Base-by-base conservation (phyloP, 345 rosid genomes). In the Camelina hispida region DNA sequence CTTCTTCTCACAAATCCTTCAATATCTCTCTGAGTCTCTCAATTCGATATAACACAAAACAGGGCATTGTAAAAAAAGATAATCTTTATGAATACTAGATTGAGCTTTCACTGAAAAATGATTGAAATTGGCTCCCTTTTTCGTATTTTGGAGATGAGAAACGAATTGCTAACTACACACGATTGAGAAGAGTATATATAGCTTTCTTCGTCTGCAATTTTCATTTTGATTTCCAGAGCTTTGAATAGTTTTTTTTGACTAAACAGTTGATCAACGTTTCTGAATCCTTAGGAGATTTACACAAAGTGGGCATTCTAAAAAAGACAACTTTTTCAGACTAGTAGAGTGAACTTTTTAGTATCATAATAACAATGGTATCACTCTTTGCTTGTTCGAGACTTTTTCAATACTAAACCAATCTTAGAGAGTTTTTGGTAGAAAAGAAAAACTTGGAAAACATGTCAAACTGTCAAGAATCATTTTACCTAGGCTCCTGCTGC, bases 341-440 rank as follows among this genome's bases (percentile, higher is more conserved):
- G 48, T 14, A 44, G 17, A 44, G 17, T 14, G 1, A 14, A 44
- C 48, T 5, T 5, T 28, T 5, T 44, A 44, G 48, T 44, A 14
- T 44, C 16, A n/a, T 5, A n/a, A n/a, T 5, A n/a, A 32, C 5
- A 23, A 42, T 22, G 20, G 7, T n/a, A 46, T 6, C 10, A 69
- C 46, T 14, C 9, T 56, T 68, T 34, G 52, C 13, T 68, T 30
- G 13, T 48, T 48, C 54, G 6, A 30, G 0, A 28, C 14, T 12
- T 17, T 46, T 46, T 46, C 9, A 6, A 47, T 40, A 54, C 42
- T 14, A 54, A 25, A 32, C 7, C 44, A 44, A 30, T 44, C 3
- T n/a, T 44, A 53, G 58, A 47, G 37, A 30, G 69, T 12, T 64
- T 64, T 51, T 51, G 14, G 47, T 8, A 15, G 11, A 51, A 7